Percentiles rank a stretch among this genome's conserved stretches.
These are phyloP conservation scores for Hibiscus tridactylites DNA, from an alignment of 345 rosid genomes.

Conservation along the genomic window DNA sequence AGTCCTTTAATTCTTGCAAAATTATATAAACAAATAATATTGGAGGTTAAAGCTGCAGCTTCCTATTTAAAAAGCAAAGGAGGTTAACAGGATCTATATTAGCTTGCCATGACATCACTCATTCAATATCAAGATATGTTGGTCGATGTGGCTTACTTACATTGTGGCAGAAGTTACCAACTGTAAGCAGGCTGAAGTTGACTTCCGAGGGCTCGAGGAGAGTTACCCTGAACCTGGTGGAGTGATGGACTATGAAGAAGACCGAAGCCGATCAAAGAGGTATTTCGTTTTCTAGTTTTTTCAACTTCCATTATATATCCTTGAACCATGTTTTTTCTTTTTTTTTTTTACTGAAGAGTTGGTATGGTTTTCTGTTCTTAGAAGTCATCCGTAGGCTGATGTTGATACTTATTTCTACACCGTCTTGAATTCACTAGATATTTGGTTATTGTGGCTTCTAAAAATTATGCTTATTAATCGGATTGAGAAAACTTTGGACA, in stretches of 20 bases:
- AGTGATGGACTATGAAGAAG: constrained; percentile 98
- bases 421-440: neutral
- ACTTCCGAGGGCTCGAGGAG: constrained; percentile 84
- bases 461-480: neutral
- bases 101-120: neutral
- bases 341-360: neutral
- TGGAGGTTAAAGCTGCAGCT: neutral
- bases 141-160: constrained; percentile 99
- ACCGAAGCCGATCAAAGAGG: constrained; percentile 92
- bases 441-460: neutral
- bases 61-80: neutral
- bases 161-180: constrained; percentile 95
- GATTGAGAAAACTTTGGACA: neutral
- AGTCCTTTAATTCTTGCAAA: neutral
- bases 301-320: neutral
- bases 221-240: constrained; percentile 92
- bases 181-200: constrained; percentile 93
- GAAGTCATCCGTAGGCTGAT: neutral
- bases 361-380: neutral
- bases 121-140: constrained; percentile 35
- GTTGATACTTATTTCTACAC: neutral
- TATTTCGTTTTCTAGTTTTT: constrained; percentile 15
- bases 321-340: neutral
- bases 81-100: constrained; percentile 1
- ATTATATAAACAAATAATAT: neutral